Evolutionary conservation across 352 stramenopile species (phyloP), one percentile per base, ranked within the genome.

Genomic region (Globisporangium cederbergense): DNA sequence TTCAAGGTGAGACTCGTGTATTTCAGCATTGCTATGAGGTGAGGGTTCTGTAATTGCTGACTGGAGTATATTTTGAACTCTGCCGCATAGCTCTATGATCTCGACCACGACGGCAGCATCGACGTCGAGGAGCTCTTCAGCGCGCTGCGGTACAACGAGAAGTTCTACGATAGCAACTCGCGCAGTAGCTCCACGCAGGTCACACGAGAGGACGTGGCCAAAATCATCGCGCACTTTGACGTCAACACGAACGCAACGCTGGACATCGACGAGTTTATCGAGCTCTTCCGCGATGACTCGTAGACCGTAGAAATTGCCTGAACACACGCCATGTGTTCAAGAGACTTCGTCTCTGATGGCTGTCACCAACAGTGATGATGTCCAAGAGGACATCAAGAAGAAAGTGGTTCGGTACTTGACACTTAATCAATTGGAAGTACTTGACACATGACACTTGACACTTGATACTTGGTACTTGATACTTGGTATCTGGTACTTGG

Each of bases 201-300:
- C 45, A 86, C 83, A 0, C 75, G 72, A 16, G 78, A 88, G 5
- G 85, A 94, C 58, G 72, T 94, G 30, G 64, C 68, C 46, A 78
- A 80, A 49, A 90, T 94, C 64, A 86, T 94, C 51, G 79, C 77
- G n/a, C 68, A 79, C 56, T 94, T 91, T 58, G 85, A 93, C 66
- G 64, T 76, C 4, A 83, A 94, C 62, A 81, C 83, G 52, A 94
- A 89, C 65, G 75, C 79, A 28, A 79, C 79, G 6, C 73, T 94
- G 40, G 81, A 94, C 69, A 68, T 94, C 10, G 32, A 79, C 61
- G 83, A 94, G 66, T 94, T 94, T 59, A 82, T 90, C 49, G 79
- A 91, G 67, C 80, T 94, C 45, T 91, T 94, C 58, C 75, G 81
- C 13, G 85, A 91, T 53, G 83, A 88, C 14, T 71, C 78, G 25